phyloP scores from a whole-genome alignment of 2,329 filamentous ascomycete genomes.

The Curvularia sp. region DNA sequence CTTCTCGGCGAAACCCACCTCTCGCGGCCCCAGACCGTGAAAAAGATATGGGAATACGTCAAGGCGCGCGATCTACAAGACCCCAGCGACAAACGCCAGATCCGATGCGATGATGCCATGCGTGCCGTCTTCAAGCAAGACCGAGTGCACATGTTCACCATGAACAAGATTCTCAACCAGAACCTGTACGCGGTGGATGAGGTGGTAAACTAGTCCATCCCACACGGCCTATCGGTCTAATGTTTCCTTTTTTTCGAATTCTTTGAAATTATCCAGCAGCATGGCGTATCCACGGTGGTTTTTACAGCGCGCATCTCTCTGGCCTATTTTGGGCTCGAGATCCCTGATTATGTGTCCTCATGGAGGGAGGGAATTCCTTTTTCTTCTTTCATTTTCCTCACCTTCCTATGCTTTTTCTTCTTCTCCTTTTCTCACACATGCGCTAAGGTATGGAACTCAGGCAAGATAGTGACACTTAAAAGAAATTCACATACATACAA shows the following conservation, averaged over 20 bases:
- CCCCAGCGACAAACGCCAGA: constrained; percentile 88
- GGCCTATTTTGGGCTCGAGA: background rate
- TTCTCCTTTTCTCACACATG: no score
- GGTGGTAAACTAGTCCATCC: constrained; percentile 15
- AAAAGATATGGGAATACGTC: constrained; percentile 95
- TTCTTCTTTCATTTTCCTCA: no score
- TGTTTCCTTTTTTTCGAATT: background rate
- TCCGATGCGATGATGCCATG: constrained; percentile 90
- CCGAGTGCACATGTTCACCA: constrained; percentile 97
- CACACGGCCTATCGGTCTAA: background rate
- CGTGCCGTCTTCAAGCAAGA: constrained; percentile 90
- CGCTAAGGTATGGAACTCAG: no score
- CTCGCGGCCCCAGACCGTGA: constrained; percentile 93
- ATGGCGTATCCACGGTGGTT: background rate
- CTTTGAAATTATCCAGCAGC: background rate
- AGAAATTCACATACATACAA: no score
- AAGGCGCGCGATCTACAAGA: constrained; percentile 89
- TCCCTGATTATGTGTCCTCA: no score
- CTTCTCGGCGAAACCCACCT: constrained; percentile 79
- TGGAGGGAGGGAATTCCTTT: no score
- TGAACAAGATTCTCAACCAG: constrained; percentile 94
- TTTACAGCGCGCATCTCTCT: background rate
- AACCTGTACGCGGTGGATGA: constrained; percentile 89
- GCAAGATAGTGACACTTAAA: no score
- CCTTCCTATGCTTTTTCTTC: no score